Conservation (phyloP, 164 flowering plant species). For the Aristolochia californica region DNA sequence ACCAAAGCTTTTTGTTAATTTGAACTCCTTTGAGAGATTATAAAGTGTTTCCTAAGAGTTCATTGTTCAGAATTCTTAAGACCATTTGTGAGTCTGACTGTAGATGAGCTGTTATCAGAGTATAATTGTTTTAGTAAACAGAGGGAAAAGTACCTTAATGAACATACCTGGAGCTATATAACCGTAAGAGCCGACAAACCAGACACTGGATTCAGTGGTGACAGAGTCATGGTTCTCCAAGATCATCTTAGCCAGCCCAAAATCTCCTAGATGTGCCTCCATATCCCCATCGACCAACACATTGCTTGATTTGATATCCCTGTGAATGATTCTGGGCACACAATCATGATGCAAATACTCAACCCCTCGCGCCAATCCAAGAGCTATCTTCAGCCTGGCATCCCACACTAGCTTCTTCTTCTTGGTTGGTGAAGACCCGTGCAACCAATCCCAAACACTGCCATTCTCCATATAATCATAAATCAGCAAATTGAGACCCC, state of each 20-base stretch:
- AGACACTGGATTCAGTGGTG: slow-evolving; percentile 47
- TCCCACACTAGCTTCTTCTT: slow-evolving; percentile 70
- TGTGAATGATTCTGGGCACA: slow-evolving; percentile 73
- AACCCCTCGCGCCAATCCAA: slow-evolving; percentile 81
- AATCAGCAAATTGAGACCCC: slow-evolving; percentile 50
- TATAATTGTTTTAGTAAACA: too few species aligned
- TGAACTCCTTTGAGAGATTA: too few species aligned
- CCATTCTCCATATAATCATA: slow-evolving; percentile 98
- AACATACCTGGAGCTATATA: slow-evolving; percentile 93
- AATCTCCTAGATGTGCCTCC: slow-evolving; percentile 97
- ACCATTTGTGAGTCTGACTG: too few species aligned
- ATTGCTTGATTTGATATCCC: slow-evolving; percentile 93
- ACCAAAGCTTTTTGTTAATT: neutral
- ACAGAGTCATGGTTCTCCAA: slow-evolving; percentile 36
- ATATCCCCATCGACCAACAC: slow-evolving; percentile 66
- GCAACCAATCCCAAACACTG: slow-evolving; percentile 95
- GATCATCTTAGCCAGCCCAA: slow-evolving; percentile 74
- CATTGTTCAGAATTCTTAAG: too few species aligned
- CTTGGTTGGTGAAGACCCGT: slow-evolving; percentile 21
- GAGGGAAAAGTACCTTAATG: neutral
- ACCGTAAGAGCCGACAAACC: slow-evolving; percentile 92
- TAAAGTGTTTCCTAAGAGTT: too few species aligned
- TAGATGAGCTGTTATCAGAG: too few species aligned
- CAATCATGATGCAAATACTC: slow-evolving; percentile 97
- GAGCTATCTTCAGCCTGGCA: slow-evolving; percentile 52